A percentile compares a stretch with the other conserved stretches of the same genome.
Conservation (phyloP, 345 rosid genomes). For the Lenwebbia sp. region DNA sequence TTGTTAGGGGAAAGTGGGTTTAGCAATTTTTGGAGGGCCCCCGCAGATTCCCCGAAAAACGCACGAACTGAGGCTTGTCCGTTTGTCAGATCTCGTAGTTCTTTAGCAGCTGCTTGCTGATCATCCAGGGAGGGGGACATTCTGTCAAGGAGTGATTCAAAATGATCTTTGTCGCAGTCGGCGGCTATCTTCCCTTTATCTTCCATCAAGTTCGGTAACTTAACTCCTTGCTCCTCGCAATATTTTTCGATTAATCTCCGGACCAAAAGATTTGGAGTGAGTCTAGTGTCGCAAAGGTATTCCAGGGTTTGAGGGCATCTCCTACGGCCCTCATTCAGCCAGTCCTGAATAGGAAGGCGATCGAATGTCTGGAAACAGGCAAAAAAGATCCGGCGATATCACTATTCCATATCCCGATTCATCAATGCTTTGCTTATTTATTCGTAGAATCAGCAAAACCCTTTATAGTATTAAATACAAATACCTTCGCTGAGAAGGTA, state of each 20-base stretch:
- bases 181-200: conserved; percentile 3
- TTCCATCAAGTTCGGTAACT: conserved; percentile 12
- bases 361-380: conserved; percentile 42
- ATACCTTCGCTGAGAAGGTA: too few relatives aligned
- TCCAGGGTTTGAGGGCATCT: conserved; percentile 40
- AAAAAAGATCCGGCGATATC: neutral
- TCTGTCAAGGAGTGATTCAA: conserved; percentile 30
- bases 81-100: conserved; percentile 41
- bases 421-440: neutral
- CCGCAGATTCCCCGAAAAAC: conserved; percentile 17
- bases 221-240: conserved; percentile 22
- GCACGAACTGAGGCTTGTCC: conserved; percentile 19
- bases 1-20: conserved; percentile 14
- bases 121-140: conserved; percentile 33
- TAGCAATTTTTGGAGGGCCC: conserved; percentile 28
- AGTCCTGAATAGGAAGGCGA: conserved; percentile 22
- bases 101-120: conserved; percentile 32
- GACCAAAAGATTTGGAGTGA: conserved; percentile 32
- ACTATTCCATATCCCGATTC: neutral
- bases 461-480: too few relatives aligned
- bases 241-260: conserved; percentile 37
- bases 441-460: neutral
- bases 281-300: conserved; percentile 25
- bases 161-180: conserved; percentile 7
- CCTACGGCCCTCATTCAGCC: conserved; percentile 19